Conservation (phyloP, 2,329 filamentous ascomycete species). For the Hypoxylon sp. region DNA sequence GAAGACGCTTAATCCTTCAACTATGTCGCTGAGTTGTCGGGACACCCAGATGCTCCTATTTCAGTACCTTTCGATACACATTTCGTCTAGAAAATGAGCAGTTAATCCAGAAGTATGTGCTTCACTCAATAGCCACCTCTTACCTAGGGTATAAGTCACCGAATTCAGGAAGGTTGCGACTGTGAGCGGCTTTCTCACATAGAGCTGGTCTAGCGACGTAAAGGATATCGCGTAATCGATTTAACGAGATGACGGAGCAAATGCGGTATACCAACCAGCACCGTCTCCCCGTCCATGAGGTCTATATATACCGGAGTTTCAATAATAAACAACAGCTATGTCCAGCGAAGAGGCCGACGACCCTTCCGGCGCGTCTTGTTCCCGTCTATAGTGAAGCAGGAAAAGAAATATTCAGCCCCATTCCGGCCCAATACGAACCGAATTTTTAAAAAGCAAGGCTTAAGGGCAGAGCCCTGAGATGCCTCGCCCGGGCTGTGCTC, state of each 20-base stretch:
- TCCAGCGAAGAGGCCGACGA: not conserved
- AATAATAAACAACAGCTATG: not conserved
- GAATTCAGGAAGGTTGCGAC: not conserved
- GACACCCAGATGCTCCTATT: too few relatives aligned
- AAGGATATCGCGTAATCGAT: not conserved
- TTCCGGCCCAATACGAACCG: not conserved
- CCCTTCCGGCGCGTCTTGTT: not conserved
- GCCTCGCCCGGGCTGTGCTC: not conserved
- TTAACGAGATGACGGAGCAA: not conserved
- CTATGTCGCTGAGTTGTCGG: too few relatives aligned
- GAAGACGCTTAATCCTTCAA: too few relatives aligned
- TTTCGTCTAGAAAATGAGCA: too few relatives aligned
- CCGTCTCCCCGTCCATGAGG: not conserved
- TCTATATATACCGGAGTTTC: slow-evolving; percentile 4
- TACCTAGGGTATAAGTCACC: not conserved
- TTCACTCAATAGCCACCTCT: too few relatives aligned
- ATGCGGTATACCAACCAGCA: not conserved
- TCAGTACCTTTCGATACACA: too few relatives aligned
- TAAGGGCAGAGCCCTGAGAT: not conserved
- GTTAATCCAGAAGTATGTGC: too few relatives aligned
- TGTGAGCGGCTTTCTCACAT: not conserved
- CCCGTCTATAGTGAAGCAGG: not conserved
- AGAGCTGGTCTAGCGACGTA: not conserved
- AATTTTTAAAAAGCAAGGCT: not conserved
- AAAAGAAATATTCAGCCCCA: not conserved